These are phyloP conservation scores for Tylopilus vinaceipallidus DNA, from an alignment of 768 basidiomycete species.

Conservation along the genomic window DNA sequence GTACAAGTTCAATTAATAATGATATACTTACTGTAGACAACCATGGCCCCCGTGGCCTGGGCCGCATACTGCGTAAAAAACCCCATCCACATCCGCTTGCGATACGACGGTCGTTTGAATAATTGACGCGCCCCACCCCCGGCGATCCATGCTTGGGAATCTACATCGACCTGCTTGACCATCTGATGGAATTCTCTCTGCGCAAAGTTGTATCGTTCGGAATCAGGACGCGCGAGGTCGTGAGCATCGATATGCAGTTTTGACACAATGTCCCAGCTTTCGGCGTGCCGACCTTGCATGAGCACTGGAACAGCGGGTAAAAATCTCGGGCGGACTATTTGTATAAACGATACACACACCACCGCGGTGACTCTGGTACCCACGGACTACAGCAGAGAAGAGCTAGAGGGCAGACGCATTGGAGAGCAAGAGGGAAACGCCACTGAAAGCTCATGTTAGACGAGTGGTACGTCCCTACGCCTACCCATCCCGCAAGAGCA, in stretches of 20 bases:
- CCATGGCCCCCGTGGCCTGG: neutral
- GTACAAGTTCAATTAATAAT: too few species aligned
- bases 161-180: neutral
- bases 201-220: neutral
- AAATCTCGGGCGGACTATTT: neutral
- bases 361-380: neutral
- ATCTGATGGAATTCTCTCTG: neutral
- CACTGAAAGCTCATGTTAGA: conserved; percentile 1
- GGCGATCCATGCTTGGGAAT: neutral
- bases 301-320: neutral
- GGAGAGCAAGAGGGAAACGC: neutral
- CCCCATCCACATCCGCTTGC: conserved; percentile 3
- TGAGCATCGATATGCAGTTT: neutral
- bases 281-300: neutral
- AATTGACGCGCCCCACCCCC: neutral
- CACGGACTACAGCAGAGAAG: neutral
- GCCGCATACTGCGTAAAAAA: neutral
- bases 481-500: neutral
- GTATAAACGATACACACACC: neutral
- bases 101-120: conserved; percentile 1
- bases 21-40: conserved; percentile 1
- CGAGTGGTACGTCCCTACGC: neutral
- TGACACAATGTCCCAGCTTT: neutral
- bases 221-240: neutral
- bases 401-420: neutral